These are phyloP conservation scores for Mrakia hoshinonis DNA, from an alignment of 768 basidiomycete genomes.

Conservation along the genomic window DNA sequence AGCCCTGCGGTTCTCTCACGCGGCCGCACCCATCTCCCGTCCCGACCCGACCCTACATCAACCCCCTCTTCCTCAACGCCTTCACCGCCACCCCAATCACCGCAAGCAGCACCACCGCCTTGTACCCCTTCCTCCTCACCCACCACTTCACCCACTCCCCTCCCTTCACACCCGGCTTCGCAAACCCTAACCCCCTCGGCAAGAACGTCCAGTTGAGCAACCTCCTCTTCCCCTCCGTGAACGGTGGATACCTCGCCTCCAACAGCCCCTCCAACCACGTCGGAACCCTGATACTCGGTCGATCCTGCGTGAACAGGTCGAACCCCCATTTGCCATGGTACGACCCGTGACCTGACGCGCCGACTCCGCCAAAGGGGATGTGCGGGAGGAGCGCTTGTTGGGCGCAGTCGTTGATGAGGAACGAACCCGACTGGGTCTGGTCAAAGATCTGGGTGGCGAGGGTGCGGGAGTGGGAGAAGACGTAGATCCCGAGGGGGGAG, in stretches of 20 bases:
- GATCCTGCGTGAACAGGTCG: constrained; percentile 24
- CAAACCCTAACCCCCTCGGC: neutral
- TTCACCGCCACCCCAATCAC: neutral
- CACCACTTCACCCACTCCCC: neutral
- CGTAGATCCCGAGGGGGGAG: constrained; percentile 39
- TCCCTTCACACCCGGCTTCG: neutral
- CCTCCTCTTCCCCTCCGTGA: neutral
- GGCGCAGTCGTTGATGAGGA: constrained; percentile 24
- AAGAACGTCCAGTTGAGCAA: neutral
- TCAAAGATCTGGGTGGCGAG: constrained; percentile 34
- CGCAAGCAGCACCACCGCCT: neutral
- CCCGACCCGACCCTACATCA: neutral
- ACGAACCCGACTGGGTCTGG: constrained; percentile 11
- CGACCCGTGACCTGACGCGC: constrained; percentile 19
- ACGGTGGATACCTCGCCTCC: constrained; percentile 6
- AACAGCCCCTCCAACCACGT: constrained; percentile 9
- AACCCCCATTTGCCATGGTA: constrained; percentile 26
- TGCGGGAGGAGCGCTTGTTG: constrained; percentile 16
- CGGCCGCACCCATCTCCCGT: neutral
- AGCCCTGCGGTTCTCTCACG: neutral
- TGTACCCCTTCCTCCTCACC: constrained; percentile 14
- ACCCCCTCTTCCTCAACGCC: neutral
- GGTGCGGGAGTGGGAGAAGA: constrained; percentile 34
- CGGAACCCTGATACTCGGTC: constrained; percentile 5
- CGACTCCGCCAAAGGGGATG: constrained; percentile 23